Conservation (phyloP, 148 eudicot genomes). For the Diospyros kaki region DNA sequence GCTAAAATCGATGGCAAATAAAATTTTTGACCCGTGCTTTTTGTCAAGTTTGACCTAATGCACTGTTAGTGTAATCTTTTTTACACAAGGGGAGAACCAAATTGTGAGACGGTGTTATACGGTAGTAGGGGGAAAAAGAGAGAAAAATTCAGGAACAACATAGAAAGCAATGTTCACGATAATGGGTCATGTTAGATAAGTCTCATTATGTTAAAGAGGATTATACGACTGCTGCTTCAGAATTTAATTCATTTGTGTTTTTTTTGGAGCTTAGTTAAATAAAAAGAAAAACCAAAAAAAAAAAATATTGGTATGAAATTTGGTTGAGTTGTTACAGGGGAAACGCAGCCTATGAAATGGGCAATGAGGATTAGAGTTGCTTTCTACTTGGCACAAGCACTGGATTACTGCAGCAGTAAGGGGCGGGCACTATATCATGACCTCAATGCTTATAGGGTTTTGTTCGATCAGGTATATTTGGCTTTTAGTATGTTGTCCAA, state of each 20-base stretch:
- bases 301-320: background rate
- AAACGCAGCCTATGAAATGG: conserved; percentile 78
- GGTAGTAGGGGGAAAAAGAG: too few relatives aligned
- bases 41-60: too few relatives aligned
- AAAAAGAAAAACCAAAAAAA: background rate
- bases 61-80: too few relatives aligned
- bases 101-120: too few relatives aligned
- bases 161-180: too few relatives aligned
- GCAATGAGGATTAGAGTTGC: conserved; percentile 85
- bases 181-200: too few relatives aligned
- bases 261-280: background rate
- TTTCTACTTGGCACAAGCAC: conserved; percentile 75
- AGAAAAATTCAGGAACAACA: too few relatives aligned
- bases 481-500: background rate
- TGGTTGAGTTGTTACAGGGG: conserved; percentile 49
- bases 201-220: too few relatives aligned
- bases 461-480: conserved; percentile 64
- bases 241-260: too few relatives aligned
- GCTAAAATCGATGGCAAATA: background rate
- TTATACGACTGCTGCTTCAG: too few relatives aligned
- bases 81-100: too few relatives aligned
- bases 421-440: conserved; percentile 86
- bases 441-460: conserved; percentile 75
- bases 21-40: background rate
- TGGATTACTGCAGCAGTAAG: conserved; percentile 77